A percentile compares a stretch with the other conserved stretches of the same genome.
These are phyloP conservation scores for Quercus parvula DNA, from an alignment of 306 rosid genomes.

Conservation along the genomic window DNA sequence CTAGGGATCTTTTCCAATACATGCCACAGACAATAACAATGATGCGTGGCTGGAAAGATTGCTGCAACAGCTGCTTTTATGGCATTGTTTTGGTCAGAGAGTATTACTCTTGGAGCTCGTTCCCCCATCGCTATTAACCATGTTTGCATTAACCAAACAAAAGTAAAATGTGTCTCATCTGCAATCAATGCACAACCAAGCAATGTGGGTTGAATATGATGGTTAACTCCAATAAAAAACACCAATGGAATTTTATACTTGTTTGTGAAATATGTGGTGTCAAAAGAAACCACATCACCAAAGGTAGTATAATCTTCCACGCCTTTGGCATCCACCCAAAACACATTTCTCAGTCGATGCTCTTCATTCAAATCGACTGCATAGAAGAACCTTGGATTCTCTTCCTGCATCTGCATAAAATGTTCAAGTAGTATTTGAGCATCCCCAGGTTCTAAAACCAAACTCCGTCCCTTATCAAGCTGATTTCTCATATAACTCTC, in stretches of 20 bases:
- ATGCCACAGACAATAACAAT: constrained; percentile 61
- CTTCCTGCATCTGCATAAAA: constrained; percentile 60
- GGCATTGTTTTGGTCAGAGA: constrained; percentile 53
- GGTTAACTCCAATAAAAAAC: constrained; percentile 53
- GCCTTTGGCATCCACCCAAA: constrained; percentile 68
- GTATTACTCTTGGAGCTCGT: constrained; percentile 51
- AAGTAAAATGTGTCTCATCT: constrained; percentile 44
- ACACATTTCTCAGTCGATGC: constrained; percentile 57
- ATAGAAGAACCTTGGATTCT: constrained; percentile 56
- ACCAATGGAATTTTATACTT: constrained; percentile 58
- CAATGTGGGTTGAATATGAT: constrained; percentile 52
- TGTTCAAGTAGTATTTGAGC: constrained; percentile 58
- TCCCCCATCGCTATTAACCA: constrained; percentile 59
- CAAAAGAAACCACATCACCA: constrained; percentile 56
- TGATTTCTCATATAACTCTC: constrained; percentile 47
- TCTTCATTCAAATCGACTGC: constrained; percentile 65
- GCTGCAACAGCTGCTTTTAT: constrained; percentile 51
- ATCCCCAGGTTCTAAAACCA: constrained; percentile 50
- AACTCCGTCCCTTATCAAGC: constrained; percentile 41
- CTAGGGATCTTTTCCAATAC: constrained; percentile 57
- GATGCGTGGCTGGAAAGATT: constrained; percentile 52
- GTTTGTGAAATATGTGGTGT: constrained; percentile 53
- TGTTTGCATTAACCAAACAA: constrained; percentile 59
- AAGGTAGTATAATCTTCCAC: constrained; percentile 48
- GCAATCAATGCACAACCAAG: constrained; percentile 63